A percentile compares a stretch with the other conserved stretches of the same genome.
These are phyloP conservation scores for Aspergillus unguis DNA, from an alignment of 2,329 filamentous ascomycete species.

Conservation along the genomic window DNA sequence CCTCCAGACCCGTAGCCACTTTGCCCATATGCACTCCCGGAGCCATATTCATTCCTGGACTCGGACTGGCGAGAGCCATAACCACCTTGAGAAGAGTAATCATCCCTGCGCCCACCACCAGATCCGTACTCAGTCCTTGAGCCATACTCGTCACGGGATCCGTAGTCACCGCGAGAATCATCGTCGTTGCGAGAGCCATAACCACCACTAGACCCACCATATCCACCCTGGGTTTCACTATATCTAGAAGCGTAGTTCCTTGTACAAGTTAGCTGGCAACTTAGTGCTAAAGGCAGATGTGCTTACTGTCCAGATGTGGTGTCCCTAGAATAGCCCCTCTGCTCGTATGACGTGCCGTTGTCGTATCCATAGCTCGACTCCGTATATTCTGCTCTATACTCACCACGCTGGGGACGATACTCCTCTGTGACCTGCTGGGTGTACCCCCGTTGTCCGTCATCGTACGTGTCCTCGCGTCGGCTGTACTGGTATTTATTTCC, in stretches of 20 bases:
- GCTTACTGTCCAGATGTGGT: constrained; percentile 23
- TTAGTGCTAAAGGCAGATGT: background rate
- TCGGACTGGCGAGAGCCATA: constrained; percentile 1
- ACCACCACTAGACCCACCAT: constrained; percentile 15
- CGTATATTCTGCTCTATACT: constrained; percentile 11
- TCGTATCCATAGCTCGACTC: constrained; percentile 19
- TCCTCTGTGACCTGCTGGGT: background rate
- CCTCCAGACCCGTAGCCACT: background rate
- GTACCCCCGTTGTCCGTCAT: constrained; percentile 1
- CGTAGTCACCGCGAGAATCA: constrained; percentile 4
- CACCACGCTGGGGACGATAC: constrained; percentile 6
- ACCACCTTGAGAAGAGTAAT: background rate
- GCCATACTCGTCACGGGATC: background rate
- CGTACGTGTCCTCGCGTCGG: background rate
- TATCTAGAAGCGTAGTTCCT: constrained; percentile 23
- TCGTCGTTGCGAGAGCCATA: constrained; percentile 16
- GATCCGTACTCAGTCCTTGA: background rate
- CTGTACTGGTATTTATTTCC: background rate
- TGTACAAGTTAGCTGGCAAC: constrained; percentile 12
- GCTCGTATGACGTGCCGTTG: constrained; percentile 14
- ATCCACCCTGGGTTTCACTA: constrained; percentile 18
- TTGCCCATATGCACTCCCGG: background rate
- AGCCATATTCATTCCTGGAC: background rate
- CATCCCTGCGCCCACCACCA: background rate
- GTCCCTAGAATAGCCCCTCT: constrained; percentile 13